phyloP scores from a whole-genome alignment of 495 filamentous ascomycete genomes.

The Hamigera avellanea region DNA sequence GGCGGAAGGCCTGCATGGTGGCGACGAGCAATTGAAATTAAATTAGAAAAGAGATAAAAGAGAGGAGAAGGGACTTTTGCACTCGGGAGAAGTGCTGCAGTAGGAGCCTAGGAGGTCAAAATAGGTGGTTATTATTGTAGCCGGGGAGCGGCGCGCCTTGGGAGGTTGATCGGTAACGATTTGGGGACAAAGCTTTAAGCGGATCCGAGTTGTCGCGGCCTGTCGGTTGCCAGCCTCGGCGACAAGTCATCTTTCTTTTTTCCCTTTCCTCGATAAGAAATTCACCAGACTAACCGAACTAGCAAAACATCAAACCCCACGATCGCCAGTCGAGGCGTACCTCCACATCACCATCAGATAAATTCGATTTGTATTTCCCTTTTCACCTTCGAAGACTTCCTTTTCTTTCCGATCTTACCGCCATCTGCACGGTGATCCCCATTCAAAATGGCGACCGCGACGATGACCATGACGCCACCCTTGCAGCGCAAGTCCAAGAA shows the following conservation, averaged over 20 bases:
- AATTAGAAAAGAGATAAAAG: conserved; percentile 3
- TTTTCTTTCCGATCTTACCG: conserved; percentile 1
- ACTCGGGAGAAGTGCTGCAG: conserved; percentile 1
- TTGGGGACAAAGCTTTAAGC: conserved; percentile 34
- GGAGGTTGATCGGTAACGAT: conserved; percentile 13
- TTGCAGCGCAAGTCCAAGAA: conserved; percentile 51
- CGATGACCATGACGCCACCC: conserved; percentile 43
- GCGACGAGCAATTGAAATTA: conserved; percentile 10
- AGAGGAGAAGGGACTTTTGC: conserved; percentile 3
- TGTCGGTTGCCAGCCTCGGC: conserved; percentile 21
- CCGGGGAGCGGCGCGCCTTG: conserved; percentile 18
- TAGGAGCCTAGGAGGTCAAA: conserved; percentile 2
- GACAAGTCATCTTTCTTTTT: conserved; percentile 12
- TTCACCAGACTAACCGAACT: too few relatives aligned
- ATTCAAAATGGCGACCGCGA: conserved; percentile 48
- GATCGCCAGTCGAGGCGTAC: too few relatives aligned
- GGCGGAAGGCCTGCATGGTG: conserved; percentile 45
- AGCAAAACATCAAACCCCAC: too few relatives aligned
- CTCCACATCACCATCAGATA: too few relatives aligned
- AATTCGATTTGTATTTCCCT: too few relatives aligned
- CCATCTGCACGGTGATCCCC: conserved; percentile 6
- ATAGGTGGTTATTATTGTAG: not conserved
- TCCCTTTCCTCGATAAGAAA: conserved; percentile 10
- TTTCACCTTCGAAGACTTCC: too few relatives aligned
- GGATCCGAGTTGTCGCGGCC: conserved; percentile 21